Conservation (phyloP, 2,329 filamentous ascomycete genomes). For the Paraphoma sp. region DNA sequence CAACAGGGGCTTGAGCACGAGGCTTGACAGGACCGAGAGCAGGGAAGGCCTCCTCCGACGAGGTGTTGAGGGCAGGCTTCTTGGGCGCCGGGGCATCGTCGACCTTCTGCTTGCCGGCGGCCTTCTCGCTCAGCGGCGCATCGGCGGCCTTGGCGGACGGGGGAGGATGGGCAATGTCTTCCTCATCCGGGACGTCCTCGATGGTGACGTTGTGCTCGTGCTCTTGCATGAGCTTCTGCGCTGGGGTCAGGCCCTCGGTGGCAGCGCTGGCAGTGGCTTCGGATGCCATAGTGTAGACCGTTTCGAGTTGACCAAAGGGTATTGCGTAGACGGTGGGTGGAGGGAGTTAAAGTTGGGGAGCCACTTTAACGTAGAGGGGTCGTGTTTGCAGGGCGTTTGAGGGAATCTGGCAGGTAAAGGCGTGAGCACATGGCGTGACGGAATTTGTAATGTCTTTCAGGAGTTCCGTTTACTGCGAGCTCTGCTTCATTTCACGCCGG, state of each 20-base stretch:
- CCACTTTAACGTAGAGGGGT: conserved; percentile 29
- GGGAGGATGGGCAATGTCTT: conserved; percentile 67
- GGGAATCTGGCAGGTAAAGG: background rate
- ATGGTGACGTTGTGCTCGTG: conserved; percentile 73
- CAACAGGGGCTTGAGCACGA: conserved; percentile 63
- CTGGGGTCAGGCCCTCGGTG: conserved; percentile 47
- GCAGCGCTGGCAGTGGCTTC: conserved; percentile 44
- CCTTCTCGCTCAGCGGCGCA: conserved; percentile 64
- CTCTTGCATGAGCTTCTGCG: conserved; percentile 69
- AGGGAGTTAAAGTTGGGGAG: conserved; percentile 32
- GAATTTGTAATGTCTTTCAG: background rate
- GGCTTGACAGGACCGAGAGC: conserved; percentile 79
- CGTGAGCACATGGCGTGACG: background rate
- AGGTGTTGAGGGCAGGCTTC: conserved; percentile 70
- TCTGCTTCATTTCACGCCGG: background rate
- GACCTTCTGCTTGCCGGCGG: conserved; percentile 72
- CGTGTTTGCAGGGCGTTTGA: background rate
- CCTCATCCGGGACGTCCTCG: conserved; percentile 83
- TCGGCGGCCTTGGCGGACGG: conserved; percentile 37
- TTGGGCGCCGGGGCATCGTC: conserved; percentile 51
- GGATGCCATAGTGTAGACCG: conserved; percentile 49
- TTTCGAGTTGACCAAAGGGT: conserved; percentile 48
- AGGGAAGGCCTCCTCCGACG: conserved; percentile 93
- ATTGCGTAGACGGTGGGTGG: conserved; percentile 42
- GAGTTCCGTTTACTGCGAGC: background rate